Percentiles rank a stretch among this genome's conserved stretches.
These are phyloP conservation scores for Clonostachys chloroleuca DNA, from an alignment of 2,329 filamentous ascomycete genomes.

Conservation along the genomic window DNA sequence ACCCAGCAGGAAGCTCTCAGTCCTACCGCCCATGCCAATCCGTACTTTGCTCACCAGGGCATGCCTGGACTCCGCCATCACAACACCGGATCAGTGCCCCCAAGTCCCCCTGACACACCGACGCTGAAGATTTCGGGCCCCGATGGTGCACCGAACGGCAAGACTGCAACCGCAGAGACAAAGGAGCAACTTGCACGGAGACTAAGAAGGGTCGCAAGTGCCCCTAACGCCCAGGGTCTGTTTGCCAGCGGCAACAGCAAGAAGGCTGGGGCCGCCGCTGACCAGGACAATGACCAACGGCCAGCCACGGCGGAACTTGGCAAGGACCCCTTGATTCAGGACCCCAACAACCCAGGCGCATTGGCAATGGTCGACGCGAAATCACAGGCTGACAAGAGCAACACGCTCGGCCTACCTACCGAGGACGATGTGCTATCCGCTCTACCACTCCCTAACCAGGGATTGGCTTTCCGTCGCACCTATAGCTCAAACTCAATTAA, in stretches of 20 bases:
- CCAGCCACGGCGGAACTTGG: conserved; percentile 83
- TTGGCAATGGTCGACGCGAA: conserved; percentile 26
- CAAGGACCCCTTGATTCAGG: conserved; percentile 67
- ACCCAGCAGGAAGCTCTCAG: conserved; percentile 86
- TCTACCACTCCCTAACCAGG: conserved; percentile 62
- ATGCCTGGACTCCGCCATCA: conserved; percentile 90
- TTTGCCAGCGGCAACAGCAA: conserved; percentile 47
- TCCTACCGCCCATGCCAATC: conserved; percentile 91
- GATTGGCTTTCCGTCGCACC: conserved; percentile 81
- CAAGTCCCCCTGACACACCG: conserved; percentile 88
- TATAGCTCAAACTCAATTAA: conserved; percentile 99
- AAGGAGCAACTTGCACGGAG: conserved; percentile 95
- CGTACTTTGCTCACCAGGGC: conserved; percentile 95
- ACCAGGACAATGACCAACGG: conserved; percentile 45
- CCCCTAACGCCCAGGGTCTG: conserved; percentile 92
- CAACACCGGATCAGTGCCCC: conserved; percentile 88
- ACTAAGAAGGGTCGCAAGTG: conserved; percentile 88
- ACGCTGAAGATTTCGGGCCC: conserved; percentile 69
- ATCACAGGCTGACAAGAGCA: conserved; percentile 17
- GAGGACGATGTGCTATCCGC: conserved; percentile 52
- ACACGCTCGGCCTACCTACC: conserved; percentile 33
- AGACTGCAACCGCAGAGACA: conserved; percentile 69
- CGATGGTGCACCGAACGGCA: conserved; percentile 52
- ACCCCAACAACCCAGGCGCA: conserved; percentile 35
- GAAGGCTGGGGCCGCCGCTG: conserved; percentile 24